Evolutionary conservation across 441 rosid genomes (phyloP).

Genomic region (Daphne laureola): DNA sequence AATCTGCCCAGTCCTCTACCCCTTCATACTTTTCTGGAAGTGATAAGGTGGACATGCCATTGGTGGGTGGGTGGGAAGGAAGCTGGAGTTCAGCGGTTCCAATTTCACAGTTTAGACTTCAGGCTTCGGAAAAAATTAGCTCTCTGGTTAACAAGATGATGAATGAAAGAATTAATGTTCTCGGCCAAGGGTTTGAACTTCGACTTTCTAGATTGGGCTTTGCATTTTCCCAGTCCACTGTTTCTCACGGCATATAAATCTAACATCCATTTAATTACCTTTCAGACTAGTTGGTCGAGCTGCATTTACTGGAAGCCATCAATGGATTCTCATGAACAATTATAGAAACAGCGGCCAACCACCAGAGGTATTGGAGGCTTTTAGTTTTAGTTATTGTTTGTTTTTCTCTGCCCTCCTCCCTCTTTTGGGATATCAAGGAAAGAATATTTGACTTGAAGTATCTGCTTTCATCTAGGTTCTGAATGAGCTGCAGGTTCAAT

Average conservation of each 20-base stretch:
- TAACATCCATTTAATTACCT: slow-evolving; percentile 10
- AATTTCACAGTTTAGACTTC: slow-evolving; percentile 27
- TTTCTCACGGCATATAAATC: not conserved
- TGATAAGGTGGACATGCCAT: slow-evolving; percentile 21
- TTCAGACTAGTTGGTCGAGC: slow-evolving; percentile 84
- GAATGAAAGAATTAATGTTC: slow-evolving; percentile 58
- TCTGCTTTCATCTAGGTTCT: slow-evolving; percentile 39
- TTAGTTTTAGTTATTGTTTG: not conserved
- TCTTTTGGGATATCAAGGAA: not conserved
- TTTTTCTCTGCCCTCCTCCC: not conserved
- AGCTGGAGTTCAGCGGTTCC: slow-evolving; percentile 21
- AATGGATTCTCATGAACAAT: slow-evolving; percentile 68
- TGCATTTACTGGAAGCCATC: slow-evolving; percentile 81
- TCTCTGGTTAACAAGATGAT: slow-evolving; percentile 69
- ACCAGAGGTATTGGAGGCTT: slow-evolving; percentile 44
- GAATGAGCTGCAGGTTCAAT: slow-evolving; percentile 66
- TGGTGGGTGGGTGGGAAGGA: slow-evolving; percentile 42
- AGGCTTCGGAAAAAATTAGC: slow-evolving; percentile 31
- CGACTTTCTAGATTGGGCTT: not conserved
- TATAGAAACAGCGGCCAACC: slow-evolving; percentile 47
- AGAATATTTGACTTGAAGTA: slow-evolving; percentile 11
- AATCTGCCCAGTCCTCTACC: slow-evolving; percentile 25
- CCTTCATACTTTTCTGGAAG: slow-evolving; percentile 23
- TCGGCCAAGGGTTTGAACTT: slow-evolving; percentile 80
- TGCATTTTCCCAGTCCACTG: not conserved